phyloP scores from a whole-genome alignment of 2,329 filamentous ascomycete genomes.

The Ustilaginoidea virens region DNA sequence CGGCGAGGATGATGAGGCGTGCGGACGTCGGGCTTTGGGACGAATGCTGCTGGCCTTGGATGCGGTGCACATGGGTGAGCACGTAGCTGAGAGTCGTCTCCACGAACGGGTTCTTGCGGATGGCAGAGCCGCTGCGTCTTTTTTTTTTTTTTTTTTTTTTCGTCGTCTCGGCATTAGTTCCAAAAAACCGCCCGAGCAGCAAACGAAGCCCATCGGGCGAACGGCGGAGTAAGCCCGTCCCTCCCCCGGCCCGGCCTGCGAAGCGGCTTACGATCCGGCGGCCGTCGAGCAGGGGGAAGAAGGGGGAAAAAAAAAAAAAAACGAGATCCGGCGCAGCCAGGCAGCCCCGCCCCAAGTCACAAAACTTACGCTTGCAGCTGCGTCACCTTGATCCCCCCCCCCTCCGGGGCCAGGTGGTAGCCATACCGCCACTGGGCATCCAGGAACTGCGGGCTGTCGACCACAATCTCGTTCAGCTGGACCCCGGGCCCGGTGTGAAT shows the following conservation, averaged over 20 bases:
- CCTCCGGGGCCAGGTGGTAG: conserved; percentile 51
- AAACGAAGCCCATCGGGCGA: too few relatives aligned
- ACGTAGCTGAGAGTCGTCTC: conserved; percentile 82
- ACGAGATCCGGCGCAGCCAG: neutral
- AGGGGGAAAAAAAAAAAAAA: neutral
- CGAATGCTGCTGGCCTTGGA: conserved; percentile 20
- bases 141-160: neutral
- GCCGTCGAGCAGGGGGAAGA: too few relatives aligned
- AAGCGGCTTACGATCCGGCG: too few relatives aligned
- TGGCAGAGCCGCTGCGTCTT: conserved; percentile 25
- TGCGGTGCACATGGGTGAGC: conserved; percentile 58
- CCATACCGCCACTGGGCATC: conserved; percentile 81
- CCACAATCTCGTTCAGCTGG: conserved; percentile 57
- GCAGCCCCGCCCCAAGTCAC: too few relatives aligned
- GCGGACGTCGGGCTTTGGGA: conserved; percentile 45
- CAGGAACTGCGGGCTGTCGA: conserved; percentile 81
- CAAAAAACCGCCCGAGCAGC: too few relatives aligned
- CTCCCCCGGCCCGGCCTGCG: too few relatives aligned
- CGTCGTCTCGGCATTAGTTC: neutral
- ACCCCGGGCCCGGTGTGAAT: conserved; percentile 47
- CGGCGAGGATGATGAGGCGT: conserved; percentile 75
- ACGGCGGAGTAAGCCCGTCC: too few relatives aligned
- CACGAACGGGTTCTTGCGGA: conserved; percentile 63
- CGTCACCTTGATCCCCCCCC: conserved; percentile 67
- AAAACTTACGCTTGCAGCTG: conserved; percentile 65